Percentiles rank a stretch among this genome's conserved stretches.
Evolutionary conservation across 768 basidiomycete genomes (phyloP).

Genomic region (Sarcomyxa edulis): DNA sequence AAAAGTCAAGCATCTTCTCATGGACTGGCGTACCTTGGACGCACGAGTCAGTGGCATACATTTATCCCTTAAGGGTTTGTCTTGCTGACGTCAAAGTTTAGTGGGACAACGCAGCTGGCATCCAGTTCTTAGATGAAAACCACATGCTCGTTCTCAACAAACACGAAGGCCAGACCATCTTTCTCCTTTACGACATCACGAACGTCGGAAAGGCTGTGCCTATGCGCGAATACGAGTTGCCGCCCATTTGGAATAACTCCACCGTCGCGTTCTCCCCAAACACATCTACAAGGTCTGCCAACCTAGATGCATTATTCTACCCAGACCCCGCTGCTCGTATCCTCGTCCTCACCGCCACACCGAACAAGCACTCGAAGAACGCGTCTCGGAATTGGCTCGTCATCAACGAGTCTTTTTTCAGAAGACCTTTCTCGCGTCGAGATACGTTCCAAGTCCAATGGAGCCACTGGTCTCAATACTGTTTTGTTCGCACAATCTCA

Average conservation of each 20-base stretch:
- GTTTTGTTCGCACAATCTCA: constrained; percentile 37
- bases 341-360: constrained; percentile 38
- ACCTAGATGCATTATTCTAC: constrained; percentile 48
- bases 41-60: constrained; percentile 30
- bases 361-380: not conserved
- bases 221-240: constrained; percentile 52
- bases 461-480: constrained; percentile 51
- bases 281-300: constrained; percentile 30
- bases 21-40: constrained; percentile 46
- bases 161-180: constrained; percentile 26
- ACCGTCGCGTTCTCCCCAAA: constrained; percentile 46
- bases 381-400: constrained; percentile 34
- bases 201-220: constrained; percentile 34
- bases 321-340: constrained; percentile 47
- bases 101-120: constrained; percentile 47
- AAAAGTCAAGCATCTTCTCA: constrained; percentile 36
- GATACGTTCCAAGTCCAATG: constrained; percentile 45
- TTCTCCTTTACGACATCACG: constrained; percentile 43
- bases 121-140: constrained; percentile 39
- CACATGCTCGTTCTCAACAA: constrained; percentile 37
- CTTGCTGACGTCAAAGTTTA: constrained; percentile 15
- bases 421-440: constrained; percentile 31
- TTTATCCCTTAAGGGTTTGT: not conserved
- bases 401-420: constrained; percentile 49
- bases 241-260: constrained; percentile 43